These are phyloP conservation scores for Aspergillus awamori DNA, from an alignment of 2,329 filamentous ascomycete genomes.

Conservation along the genomic window DNA sequence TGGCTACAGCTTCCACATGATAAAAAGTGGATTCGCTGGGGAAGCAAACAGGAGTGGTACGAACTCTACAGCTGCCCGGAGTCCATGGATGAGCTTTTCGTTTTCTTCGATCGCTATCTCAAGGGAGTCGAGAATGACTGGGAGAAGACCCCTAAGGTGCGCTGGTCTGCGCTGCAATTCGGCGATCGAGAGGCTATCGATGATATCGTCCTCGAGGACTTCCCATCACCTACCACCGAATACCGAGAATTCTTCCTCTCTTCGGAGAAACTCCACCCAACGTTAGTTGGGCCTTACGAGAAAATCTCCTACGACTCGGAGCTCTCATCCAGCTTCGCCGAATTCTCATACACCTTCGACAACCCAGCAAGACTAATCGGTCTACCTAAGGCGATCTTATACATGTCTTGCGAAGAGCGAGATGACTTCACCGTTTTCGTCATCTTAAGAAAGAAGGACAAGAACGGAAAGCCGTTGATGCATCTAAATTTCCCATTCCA, in stretches of 20 bases:
- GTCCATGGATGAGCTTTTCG: constrained; percentile 41
- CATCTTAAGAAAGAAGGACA: constrained; percentile 49
- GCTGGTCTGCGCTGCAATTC: constrained; percentile 46
- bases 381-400: constrained; percentile 51
- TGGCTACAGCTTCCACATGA: constrained; percentile 42
- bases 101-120: constrained; percentile 53
- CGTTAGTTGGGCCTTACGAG: no score
- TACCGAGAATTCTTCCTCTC: constrained; percentile 40
- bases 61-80: constrained; percentile 45
- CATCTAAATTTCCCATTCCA: constrained; percentile 50
- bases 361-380: constrained; percentile 48
- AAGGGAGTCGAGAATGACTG: constrained; percentile 50
- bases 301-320: neutral
- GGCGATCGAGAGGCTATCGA: constrained; percentile 33
- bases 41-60: constrained; percentile 50
- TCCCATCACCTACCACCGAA: constrained; percentile 39
- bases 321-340: constrained; percentile 14
- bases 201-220: constrained; percentile 38
- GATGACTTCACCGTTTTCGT: constrained; percentile 53
- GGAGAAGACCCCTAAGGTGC: constrained; percentile 51
- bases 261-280: neutral
- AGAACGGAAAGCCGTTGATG: constrained; percentile 46
- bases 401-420: constrained; percentile 47
- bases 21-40: constrained; percentile 51
- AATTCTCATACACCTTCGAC: constrained; percentile 46